phyloP scores from a whole-genome alignment of 2,329 filamentous ascomycete genomes.

The Fusarium sp. region DNA sequence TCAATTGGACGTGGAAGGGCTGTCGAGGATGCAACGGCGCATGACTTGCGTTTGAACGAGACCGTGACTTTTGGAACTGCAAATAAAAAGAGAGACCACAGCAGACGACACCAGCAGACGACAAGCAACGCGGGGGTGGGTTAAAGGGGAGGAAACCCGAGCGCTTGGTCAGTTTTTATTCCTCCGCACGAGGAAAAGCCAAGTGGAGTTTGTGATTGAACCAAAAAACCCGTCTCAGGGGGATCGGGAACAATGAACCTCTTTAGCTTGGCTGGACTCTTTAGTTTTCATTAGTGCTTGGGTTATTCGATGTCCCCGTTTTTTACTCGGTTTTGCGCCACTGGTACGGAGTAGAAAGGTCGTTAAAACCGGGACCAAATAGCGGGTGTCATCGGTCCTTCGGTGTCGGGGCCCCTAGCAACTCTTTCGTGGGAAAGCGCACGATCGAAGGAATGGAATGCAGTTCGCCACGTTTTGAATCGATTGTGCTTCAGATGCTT shows the following conservation, averaged over 20 bases:
- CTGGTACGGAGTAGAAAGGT: neutral
- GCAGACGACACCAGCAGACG: neutral
- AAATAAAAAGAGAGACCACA: neutral
- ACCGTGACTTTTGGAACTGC: neutral
- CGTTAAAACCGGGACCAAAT: neutral
- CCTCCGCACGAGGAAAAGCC: neutral
- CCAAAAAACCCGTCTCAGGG: constrained; percentile 10
- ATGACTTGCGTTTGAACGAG: constrained; percentile 10
- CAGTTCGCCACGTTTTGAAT: constrained; percentile 2
- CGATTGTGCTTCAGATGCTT: neutral
- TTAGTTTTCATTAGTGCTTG: neutral
- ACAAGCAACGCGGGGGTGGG: constrained; percentile 35
- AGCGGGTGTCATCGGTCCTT: constrained; percentile 6
- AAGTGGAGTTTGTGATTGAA: constrained; percentile 14
- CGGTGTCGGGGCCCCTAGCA: neutral
- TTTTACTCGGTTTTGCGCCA: neutral
- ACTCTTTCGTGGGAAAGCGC: neutral
- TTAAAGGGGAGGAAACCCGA: constrained; percentile 8
- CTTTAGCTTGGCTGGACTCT: neutral
- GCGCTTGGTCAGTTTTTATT: constrained; percentile 31
- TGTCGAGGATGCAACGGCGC: constrained; percentile 30
- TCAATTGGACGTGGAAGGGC: constrained; percentile 17
- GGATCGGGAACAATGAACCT: neutral
- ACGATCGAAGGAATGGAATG: constrained; percentile 13
- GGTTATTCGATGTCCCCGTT: neutral